Base-by-base conservation (phyloP, 1,284 basidiomycete species). In the Ustilago bromivora region DNA sequence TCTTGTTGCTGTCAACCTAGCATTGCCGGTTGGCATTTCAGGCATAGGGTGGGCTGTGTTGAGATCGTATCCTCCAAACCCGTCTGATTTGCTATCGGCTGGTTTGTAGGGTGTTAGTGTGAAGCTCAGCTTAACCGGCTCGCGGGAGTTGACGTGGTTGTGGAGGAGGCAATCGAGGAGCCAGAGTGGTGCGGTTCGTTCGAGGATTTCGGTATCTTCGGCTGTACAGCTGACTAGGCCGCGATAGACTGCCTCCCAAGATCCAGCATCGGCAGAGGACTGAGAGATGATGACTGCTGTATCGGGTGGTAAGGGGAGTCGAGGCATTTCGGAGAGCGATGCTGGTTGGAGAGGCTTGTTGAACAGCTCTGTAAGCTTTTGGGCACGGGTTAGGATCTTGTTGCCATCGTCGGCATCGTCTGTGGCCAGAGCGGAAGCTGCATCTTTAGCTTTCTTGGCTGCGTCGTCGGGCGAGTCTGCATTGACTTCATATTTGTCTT, bases 181-280 rank as follows among this genome's bases (percentile, higher is more conserved):
- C 96, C 96, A 99, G 69, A 91, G 85, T 2, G 95, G 96, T 88
- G 94, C 90, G 36, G 88, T 88, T 83, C 92, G 91, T 87, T 98
- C 95, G 41, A 98, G 88, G 11, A 87, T 86, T 32, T 89, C 88
- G 43, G 90, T 82, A 77, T 98, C 95, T 12, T 71, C 57, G 10
- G 89, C 90, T 0, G 91, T 91, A 54, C 89, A 90, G 2, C 89
- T 89, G 3, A 92, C 89, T 46, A 90, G 90, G 0, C 94, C 92
- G 31, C 94, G 89, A 83, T 96, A 82, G 2, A 94, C 88, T 5
- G 90, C 91, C 9, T 89, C 90, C 91, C 92, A 96, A 3, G 93
- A 92, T 2, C 92, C 92, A 1, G 88, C 70, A 51, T 89, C 89
- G 31, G 91, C 89, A 0, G 90, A 90, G 82, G 96, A 94, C 84